Evolutionary conservation across 2,329 filamentous ascomycete genomes (phyloP).

Genomic region (Camillea tinctor): DNA sequence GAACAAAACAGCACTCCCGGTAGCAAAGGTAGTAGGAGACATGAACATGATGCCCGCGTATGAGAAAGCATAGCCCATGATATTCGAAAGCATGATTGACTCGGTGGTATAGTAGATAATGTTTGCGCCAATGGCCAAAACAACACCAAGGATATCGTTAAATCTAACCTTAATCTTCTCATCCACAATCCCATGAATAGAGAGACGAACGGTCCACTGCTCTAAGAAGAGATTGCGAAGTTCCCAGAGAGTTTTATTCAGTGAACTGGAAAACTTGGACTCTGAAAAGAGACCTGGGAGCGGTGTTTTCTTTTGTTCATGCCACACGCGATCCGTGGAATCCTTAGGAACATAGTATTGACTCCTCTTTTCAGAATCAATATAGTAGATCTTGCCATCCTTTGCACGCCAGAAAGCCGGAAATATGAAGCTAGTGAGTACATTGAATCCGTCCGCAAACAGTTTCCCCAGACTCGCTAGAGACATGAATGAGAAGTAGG

Average conservation of each 20-base stretch:
- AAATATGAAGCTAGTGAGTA: constrained; percentile 67
- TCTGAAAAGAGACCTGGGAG: constrained; percentile 39
- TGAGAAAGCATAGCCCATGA: constrained; percentile 83
- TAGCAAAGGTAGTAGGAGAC: constrained; percentile 84
- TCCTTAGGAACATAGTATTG: constrained; percentile 36
- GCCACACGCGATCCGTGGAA: constrained; percentile 25
- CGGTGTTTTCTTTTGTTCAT: constrained; percentile 36
- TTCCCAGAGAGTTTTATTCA: constrained; percentile 44
- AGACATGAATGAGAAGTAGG: constrained; percentile 79
- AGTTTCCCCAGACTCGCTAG: constrained; percentile 74
- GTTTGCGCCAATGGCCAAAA: constrained; percentile 53
- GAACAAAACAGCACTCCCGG: constrained; percentile 72
- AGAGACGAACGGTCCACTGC: constrained; percentile 50
- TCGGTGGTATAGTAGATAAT: constrained; percentile 67
- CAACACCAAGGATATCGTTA: constrained; percentile 54
- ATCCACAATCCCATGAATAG: constrained; percentile 50
- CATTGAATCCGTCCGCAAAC: constrained; percentile 67
- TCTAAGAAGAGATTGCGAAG: constrained; percentile 49
- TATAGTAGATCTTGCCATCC: constrained; percentile 43
- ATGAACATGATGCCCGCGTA: constrained; percentile 80
- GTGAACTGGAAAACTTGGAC: constrained; percentile 25
- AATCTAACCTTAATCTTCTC: constrained; percentile 53
- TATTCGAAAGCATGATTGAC: constrained; percentile 67
- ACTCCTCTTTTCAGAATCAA: constrained; percentile 41
- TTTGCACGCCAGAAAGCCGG: constrained; percentile 64